A percentile compares a stretch with the other conserved stretches of the same genome.
These are phyloP conservation scores for Dipodascus albidus DNA, from an alignment of 805 yeast genomes.

Conservation along the genomic window DNA sequence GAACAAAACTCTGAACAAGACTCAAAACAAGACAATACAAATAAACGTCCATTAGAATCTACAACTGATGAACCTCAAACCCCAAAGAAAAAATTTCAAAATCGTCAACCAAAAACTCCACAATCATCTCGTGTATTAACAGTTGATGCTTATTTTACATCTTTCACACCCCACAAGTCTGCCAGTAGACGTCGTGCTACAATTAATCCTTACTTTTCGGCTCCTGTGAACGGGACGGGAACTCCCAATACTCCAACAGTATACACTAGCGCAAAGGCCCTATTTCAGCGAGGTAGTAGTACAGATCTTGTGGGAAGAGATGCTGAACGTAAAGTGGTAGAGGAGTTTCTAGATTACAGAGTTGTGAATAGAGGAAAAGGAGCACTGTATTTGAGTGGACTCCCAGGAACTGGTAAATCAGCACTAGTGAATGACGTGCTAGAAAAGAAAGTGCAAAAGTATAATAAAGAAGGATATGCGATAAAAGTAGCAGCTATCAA, in stretches of 20 bases:
- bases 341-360: constrained; percentile 14
- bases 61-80: not conserved
- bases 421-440: constrained; percentile 48
- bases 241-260: constrained; percentile 15
- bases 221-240: not conserved
- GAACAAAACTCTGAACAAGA: too few relatives aligned
- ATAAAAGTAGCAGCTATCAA: constrained; percentile 43
- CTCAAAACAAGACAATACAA: too few relatives aligned
- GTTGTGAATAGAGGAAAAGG: constrained; percentile 20
- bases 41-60: not conserved
- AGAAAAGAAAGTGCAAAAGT: constrained; percentile 12
- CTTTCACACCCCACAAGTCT: not conserved
- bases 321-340: constrained; percentile 18
- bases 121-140: not conserved
- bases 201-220: not conserved
- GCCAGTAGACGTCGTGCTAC: not conserved
- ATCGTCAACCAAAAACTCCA: not conserved
- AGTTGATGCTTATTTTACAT: not conserved
- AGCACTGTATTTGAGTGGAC: constrained; percentile 81
- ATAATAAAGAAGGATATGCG: constrained; percentile 1
- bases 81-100: not conserved
- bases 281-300: constrained; percentile 50
- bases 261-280: constrained; percentile 48
- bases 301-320: constrained; percentile 23
- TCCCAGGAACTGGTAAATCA: constrained; percentile 97